These are phyloP conservation scores for Cryphonectria nitschkei DNA, from an alignment of 2,329 filamentous ascomycete genomes.

Conservation along the genomic window DNA sequence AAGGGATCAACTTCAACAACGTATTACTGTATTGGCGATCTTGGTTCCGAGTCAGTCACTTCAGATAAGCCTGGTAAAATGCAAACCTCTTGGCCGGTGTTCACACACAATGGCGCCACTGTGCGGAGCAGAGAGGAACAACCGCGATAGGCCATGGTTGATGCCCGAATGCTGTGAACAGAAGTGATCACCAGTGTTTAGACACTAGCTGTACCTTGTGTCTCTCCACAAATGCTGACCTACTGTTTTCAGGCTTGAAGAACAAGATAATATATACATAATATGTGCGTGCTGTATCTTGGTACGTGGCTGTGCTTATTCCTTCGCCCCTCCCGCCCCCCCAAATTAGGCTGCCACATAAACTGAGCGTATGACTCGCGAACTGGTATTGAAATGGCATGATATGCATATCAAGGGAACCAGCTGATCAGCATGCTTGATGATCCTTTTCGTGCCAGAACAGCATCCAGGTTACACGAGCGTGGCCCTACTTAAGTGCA, in stretches of 20 bases:
- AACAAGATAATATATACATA: not conserved
- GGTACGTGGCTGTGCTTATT: not conserved
- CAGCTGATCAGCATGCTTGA: not conserved
- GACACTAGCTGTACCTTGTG: too few relatives aligned
- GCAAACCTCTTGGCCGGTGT: too few relatives aligned
- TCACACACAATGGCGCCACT: not conserved
- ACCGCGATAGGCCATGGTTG: not conserved
- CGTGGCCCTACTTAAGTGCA: not conserved
- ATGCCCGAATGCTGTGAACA: not conserved
- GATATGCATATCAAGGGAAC: not conserved
- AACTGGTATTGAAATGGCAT: not conserved
- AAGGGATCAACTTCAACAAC: not conserved
- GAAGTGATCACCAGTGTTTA: too few relatives aligned
- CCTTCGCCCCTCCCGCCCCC: too few relatives aligned
- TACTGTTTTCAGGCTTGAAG: too few relatives aligned
- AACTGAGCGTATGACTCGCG: not conserved
- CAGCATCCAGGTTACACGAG: too few relatives aligned
- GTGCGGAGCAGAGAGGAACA: too few relatives aligned
- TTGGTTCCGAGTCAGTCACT: not conserved
- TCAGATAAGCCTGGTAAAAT: not conserved
- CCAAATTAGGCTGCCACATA: not conserved
- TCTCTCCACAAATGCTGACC: too few relatives aligned
- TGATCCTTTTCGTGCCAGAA: not conserved
- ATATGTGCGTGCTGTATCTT: not conserved
- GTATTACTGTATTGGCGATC: not conserved